These are phyloP conservation scores for Fomitopsis schrenkii DNA, from an alignment of 1,284 basidiomycete genomes.

Conservation along the genomic window DNA sequence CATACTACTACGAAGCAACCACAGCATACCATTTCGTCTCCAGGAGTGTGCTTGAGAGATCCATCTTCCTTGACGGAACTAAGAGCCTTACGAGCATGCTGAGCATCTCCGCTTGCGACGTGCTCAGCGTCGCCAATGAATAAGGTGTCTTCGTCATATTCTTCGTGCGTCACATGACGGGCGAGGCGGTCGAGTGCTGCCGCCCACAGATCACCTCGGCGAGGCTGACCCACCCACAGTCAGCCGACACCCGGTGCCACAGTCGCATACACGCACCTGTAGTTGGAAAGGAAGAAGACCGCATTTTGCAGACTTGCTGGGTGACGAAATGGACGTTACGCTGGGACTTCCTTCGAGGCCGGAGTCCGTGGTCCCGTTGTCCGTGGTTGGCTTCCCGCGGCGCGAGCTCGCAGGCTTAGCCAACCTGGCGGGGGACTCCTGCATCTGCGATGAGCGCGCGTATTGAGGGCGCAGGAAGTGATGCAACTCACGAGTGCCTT, in stretches of 20 bases:
- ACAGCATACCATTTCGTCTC: background rate
- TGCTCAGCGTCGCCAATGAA: background rate
- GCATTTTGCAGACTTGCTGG: background rate
- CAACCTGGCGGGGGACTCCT: background rate
- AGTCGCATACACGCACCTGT: background rate
- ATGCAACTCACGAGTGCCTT: background rate
- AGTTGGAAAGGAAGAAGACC: background rate
- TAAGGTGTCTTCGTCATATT: background rate
- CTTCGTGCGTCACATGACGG: background rate
- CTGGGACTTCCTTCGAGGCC: background rate
- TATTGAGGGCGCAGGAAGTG: background rate
- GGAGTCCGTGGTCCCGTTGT: background rate
- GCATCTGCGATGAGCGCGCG: background rate
- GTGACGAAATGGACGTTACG: background rate
- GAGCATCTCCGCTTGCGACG: background rate
- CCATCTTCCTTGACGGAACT: background rate
- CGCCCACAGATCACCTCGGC: background rate
- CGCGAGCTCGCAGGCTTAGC: background rate
- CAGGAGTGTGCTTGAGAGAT: background rate
- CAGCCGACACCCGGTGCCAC: too few species aligned
- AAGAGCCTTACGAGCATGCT: background rate
- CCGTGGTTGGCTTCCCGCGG: background rate
- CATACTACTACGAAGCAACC: background rate
- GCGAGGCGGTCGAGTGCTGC: background rate
- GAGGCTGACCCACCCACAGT: background rate